Conservation (phyloP, 2,329 filamentous ascomycete genomes). For the Fusarium newnesense region DNA sequence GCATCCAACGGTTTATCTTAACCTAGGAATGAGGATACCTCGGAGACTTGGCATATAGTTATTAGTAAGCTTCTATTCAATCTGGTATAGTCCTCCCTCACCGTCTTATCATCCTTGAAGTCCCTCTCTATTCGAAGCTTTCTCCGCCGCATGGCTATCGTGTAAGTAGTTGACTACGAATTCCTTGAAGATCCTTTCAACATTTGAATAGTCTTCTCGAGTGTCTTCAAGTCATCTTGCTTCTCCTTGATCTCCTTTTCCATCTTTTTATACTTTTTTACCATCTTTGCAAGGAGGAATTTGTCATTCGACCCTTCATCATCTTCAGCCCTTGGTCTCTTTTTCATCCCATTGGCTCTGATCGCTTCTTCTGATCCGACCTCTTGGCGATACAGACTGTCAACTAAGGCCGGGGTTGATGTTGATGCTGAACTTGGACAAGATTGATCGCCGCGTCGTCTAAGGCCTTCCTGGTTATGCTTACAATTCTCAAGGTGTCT, state of each 20-base stretch:
- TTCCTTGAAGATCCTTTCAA: neutral
- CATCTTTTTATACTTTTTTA: neutral
- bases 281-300: neutral
- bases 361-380: neutral
- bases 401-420: neutral
- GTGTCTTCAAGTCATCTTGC: fast-evolving
- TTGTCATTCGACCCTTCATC: neutral
- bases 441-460: neutral
- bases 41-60: fast-evolving
- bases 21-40: neutral
- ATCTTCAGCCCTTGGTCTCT: neutral
- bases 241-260: fast-evolving
- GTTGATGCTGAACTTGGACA: fast-evolving
- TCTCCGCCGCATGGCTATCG: fast-evolving
- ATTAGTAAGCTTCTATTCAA: fast-evolving
- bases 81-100: fast-evolving
- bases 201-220: fast-evolving
- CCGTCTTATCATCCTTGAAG: fast-evolving
- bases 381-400: fast-evolving
- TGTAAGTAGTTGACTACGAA: neutral
- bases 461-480: fast-evolving
- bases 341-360: fast-evolving
- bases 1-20: too few relatives aligned
- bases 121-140: fast-evolving
- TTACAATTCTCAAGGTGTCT: fast-evolving